Evolutionary conservation across 169 alveolate species (phyloP).

Genomic region (Eimeria maxima): DNA sequence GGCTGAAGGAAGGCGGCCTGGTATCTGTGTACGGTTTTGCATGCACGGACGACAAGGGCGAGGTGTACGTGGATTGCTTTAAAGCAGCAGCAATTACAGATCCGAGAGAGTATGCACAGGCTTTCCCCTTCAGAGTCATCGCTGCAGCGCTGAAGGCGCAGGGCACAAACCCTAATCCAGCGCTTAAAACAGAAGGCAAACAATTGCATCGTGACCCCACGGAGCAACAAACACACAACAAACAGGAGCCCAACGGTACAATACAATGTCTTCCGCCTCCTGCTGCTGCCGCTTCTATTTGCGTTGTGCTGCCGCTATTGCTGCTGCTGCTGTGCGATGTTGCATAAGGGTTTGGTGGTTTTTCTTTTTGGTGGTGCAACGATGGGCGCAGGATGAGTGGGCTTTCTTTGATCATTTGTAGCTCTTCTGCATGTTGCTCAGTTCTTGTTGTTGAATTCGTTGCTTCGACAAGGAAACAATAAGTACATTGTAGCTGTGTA

Average conservation of each 20-base stretch:
- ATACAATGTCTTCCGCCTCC: not conserved
- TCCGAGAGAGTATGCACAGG: not conserved
- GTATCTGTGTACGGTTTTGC: conserved; percentile 1
- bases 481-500: not conserved
- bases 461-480: no score
- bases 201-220: not conserved
- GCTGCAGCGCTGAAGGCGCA: not conserved
- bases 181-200: not conserved
- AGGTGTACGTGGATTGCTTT: not conserved
- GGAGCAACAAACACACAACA: not conserved
- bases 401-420: no score
- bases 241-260: not conserved
- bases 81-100: not conserved
- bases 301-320: not conserved
- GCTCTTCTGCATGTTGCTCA: no score
- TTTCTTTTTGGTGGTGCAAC: not conserved
- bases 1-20: not conserved
- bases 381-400: no score
- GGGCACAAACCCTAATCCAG: not conserved
- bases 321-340: conserved; percentile 13
- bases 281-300: not conserved
- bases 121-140: not conserved
- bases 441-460: no score
- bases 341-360: not conserved
- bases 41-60: conserved; percentile 9